A percentile compares a stretch with the other conserved stretches of the same genome.
phyloP scores from a whole-genome alignment of 768 basidiomycete species.

The Dentipellis sp. region DNA sequence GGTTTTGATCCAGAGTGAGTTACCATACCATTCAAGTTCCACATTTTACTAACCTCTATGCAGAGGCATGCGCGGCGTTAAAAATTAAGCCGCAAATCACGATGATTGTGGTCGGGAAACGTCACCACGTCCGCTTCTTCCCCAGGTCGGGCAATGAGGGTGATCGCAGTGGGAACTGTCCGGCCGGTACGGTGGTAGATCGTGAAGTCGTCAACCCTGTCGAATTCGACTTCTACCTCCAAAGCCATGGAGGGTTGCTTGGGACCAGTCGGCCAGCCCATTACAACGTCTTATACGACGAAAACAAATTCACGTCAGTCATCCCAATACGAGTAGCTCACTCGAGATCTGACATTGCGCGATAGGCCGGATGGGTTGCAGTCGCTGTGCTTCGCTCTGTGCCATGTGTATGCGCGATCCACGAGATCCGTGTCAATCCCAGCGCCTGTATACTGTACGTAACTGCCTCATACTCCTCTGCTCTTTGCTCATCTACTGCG shows the following conservation, averaged over 20 bases:
- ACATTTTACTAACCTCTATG: background rate
- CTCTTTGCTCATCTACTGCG: background rate
- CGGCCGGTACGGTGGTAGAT: slow-evolving; percentile 74
- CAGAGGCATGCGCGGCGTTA: slow-evolving; percentile 56
- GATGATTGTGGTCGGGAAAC: slow-evolving; percentile 71
- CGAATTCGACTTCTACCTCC: slow-evolving; percentile 73
- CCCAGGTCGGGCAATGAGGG: slow-evolving; percentile 33
- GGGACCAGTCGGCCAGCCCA: slow-evolving; percentile 68
- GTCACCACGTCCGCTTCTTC: slow-evolving; percentile 63
- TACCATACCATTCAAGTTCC: background rate
- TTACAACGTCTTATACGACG: slow-evolving; percentile 41
- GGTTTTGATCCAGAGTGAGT: slow-evolving; percentile 44
- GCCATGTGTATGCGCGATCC: slow-evolving; percentile 73
- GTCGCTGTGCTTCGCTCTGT: slow-evolving; percentile 61
- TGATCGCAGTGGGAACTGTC: slow-evolving; percentile 65
- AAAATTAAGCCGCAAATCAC: slow-evolving; percentile 61
- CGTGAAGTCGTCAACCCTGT: slow-evolving; percentile 57
- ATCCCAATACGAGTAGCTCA: background rate
- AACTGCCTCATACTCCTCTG: background rate
- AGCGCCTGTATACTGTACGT: slow-evolving; percentile 72
- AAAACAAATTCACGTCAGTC: slow-evolving; percentile 53
- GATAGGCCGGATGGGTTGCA: slow-evolving; percentile 60
- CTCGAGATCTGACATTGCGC: slow-evolving; percentile 5
- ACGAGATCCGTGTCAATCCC: slow-evolving; percentile 79
- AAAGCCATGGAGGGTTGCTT: slow-evolving; percentile 67